A percentile compares a stretch with the other conserved stretches of the same genome.
phyloP scores from a whole-genome alignment of 1,139 yeast genomes.

The Kazachstania sp. region DNA sequence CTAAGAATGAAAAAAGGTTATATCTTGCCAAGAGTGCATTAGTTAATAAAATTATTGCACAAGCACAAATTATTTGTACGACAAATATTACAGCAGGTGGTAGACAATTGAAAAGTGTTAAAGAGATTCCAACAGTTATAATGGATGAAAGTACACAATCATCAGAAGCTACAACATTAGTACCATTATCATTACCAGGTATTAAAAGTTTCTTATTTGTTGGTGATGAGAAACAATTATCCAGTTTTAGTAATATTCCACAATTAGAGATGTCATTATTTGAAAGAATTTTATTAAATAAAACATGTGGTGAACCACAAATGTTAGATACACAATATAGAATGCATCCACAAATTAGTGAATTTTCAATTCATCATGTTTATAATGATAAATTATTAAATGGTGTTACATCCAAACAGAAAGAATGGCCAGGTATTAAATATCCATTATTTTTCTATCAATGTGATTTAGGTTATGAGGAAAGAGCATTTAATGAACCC shows the following conservation, averaged over 20 bases:
- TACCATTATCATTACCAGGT: slow-evolving; percentile 61
- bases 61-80: slow-evolving; percentile 61
- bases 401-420: slow-evolving; percentile 48
- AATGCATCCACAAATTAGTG: slow-evolving; percentile 62
- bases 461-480: slow-evolving; percentile 37
- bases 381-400: slow-evolving; percentile 48
- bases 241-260: slow-evolving; percentile 58
- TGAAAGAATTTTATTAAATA: slow-evolving; percentile 50
- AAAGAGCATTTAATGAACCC: slow-evolving; percentile 36
- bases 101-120: slow-evolving; percentile 46
- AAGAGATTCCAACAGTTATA: slow-evolving; percentile 55
- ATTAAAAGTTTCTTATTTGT: slow-evolving; percentile 61
- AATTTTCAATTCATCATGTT: slow-evolving; percentile 51
- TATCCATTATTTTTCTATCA: slow-evolving; percentile 54
- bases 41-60: slow-evolving; percentile 45
- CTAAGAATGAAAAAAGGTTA: slow-evolving; percentile 43
- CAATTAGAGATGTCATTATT: slow-evolving; percentile 50
- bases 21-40: slow-evolving; percentile 38
- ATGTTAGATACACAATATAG: slow-evolving; percentile 68
- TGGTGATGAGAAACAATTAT: slow-evolving; percentile 59
- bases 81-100: slow-evolving; percentile 70
- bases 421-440: slow-evolving; percentile 37
- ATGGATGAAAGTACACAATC: slow-evolving; percentile 70
- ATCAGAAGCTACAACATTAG: slow-evolving; percentile 60
- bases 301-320: slow-evolving; percentile 49